Conservation (phyloP, 306 rosid genomes). For the Quillaja saponaria region DNA sequence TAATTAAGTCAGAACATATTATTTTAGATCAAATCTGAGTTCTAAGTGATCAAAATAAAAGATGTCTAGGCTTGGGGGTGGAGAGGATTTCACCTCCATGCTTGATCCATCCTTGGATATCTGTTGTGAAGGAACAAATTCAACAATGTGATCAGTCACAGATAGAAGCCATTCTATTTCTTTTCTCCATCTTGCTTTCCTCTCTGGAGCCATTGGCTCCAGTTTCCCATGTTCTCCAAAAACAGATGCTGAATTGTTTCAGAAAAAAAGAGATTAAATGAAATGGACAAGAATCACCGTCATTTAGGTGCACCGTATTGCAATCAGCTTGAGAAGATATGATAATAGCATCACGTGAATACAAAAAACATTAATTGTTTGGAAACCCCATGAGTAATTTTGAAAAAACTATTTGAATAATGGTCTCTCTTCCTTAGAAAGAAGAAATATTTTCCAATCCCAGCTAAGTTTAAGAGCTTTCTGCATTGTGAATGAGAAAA, state of each 20-base stretch:
- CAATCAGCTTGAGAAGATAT: too few relatives aligned
- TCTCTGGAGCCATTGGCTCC: constrained; percentile 66
- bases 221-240: constrained; percentile 79
- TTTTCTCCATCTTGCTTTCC: constrained; percentile 77
- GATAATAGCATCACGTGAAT: neutral
- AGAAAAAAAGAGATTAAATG: constrained; percentile 20
- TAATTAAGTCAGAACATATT: constrained; percentile 3
- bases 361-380: constrained; percentile 9
- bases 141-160: constrained; percentile 87
- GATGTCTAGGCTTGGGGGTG: constrained; percentile 1
- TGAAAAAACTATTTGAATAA: constrained; percentile 2
- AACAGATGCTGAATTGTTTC: constrained; percentile 65
- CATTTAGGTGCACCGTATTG: neutral
- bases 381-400: neutral
- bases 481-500: too few relatives aligned
- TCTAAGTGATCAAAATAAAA: neutral
- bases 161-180: constrained; percentile 89
- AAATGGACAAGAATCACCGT: neutral
- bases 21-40: neutral
- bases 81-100: constrained; percentile 63
- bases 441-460: neutral
- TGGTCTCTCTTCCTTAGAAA: neutral
- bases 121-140: constrained; percentile 79
- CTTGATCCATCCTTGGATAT: constrained; percentile 59
- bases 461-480: too few relatives aligned